These are phyloP conservation scores for Aspergillaceae sp. DNA, from an alignment of 2,329 filamentous ascomycete genomes.

Conservation along the genomic window DNA sequence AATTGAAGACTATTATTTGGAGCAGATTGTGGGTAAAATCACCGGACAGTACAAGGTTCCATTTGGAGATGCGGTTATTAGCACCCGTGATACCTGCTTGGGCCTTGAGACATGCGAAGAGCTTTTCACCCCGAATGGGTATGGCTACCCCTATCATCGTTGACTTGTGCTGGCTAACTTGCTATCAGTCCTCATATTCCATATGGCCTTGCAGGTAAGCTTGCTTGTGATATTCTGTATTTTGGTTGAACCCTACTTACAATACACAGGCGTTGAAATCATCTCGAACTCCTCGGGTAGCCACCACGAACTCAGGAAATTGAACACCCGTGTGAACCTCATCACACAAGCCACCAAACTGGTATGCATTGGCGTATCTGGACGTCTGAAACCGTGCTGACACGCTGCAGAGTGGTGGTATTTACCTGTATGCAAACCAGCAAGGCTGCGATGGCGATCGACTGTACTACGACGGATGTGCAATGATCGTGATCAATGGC, in stretches of 20 bases:
- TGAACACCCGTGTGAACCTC: constrained; percentile 54
- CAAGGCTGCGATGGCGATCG: constrained; percentile 52
- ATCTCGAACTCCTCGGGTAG: constrained; percentile 61
- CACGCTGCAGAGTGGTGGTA: constrained; percentile 33
- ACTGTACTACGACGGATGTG: constrained; percentile 55
- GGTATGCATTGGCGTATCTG: constrained; percentile 6
- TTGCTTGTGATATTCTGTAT: constrained; percentile 40
- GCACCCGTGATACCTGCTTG: constrained; percentile 53
- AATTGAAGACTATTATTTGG: constrained; percentile 57
- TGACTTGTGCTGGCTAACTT: constrained; percentile 11
- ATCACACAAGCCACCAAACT: constrained; percentile 55
- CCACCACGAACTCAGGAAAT: constrained; percentile 61
- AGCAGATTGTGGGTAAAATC: constrained; percentile 50
- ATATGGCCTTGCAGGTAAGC: constrained; percentile 45
- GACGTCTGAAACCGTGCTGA: constrained; percentile 2
- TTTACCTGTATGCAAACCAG: constrained; percentile 55
- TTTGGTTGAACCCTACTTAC: constrained; percentile 2
- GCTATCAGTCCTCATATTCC: constrained; percentile 44
- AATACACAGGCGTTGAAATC: constrained; percentile 57
- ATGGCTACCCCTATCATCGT: constrained; percentile 7
- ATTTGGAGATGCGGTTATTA: constrained; percentile 61
- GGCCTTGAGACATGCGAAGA: constrained; percentile 62
- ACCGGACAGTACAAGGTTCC: constrained; percentile 49
- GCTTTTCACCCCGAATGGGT: constrained; percentile 50
- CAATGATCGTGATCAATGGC: constrained; percentile 56